A percentile compares a stretch with the other conserved stretches of the same genome.
Conservation (phyloP, 148 eudicot species). For the Oxyria digyna region DNA sequence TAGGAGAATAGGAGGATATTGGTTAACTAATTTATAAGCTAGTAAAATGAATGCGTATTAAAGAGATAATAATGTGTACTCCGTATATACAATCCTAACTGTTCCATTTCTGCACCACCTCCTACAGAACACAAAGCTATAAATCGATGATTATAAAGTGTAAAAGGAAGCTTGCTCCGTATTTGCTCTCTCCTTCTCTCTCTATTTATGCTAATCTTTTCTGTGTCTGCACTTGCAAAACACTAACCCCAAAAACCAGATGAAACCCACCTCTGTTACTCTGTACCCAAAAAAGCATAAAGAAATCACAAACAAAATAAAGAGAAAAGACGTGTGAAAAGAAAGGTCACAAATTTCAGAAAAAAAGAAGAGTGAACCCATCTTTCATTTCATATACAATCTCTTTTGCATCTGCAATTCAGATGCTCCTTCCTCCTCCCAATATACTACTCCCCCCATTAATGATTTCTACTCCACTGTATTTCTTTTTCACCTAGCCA, state of each 20-base stretch:
- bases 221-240: neutral
- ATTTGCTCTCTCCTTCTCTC: neutral
- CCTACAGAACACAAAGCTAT: neutral
- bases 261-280: neutral
- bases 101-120: neutral
- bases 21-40: too few species aligned
- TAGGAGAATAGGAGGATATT: too few species aligned
- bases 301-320: neutral
- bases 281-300: constrained; percentile 2
- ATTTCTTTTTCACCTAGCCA: neutral
- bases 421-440: neutral
- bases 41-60: too few species aligned
- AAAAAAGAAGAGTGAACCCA: neutral
- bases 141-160: neutral
- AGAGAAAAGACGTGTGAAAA: constrained; percentile 12
- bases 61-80: too few species aligned
- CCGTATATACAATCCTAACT: too few species aligned
- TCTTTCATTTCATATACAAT: constrained; percentile 2
- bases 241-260: neutral
- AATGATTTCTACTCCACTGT: neutral
- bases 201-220: neutral
- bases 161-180: neutral
- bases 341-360: constrained; percentile 8
- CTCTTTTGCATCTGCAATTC: neutral
- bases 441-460: neutral